Base-by-base conservation (phyloP, 1,139 yeast genomes). In the Taphrina communis region DNA sequence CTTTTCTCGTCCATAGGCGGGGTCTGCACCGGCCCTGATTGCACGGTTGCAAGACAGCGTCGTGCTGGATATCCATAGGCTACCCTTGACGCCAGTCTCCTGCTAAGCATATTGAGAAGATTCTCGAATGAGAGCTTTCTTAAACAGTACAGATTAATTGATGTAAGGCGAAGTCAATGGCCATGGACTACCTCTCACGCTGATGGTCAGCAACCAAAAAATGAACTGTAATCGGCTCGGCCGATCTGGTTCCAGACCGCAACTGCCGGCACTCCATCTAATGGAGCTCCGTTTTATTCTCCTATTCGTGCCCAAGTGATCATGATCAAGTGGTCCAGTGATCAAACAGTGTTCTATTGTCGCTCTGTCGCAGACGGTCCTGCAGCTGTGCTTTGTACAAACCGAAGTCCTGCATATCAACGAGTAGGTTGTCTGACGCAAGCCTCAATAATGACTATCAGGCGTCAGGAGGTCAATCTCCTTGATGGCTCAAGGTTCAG, bases 1-100 rank as follows among this genome's bases (percentile, higher is more conserved):
- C 69, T 65, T 8, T 35, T 39, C 38, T 60, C 48, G 42, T 60
- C 65, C 58, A 51, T 50, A 12, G 65, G 57, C 4, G 65, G 65
- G 12, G n/a, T 17, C 31, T 60, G 65, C 17, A 59, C 21, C 9
- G 36, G 17, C 12, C 41, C 46, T 14, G 56, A 19, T 12, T 39
- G 65, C 17, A 51, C 57, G 11, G 65, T 60, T 19, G 65, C 65
- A 31, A 60, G 50, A 7, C 39, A 36, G 14, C 65, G 56, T 11
- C 38, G 38, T 12, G 38, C 14, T 8, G 55, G 7, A 12, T 35
- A 12, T 11, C 14, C 35, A 38, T 25, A 8, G 41, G 12, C 2
- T 31, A 36, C 17, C 48, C 44, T 12, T 42, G 36, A 11, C 42
- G 63, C 53, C 35, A 19, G 11, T 25, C 63, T 31, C 35, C 38